phyloP scores from a whole-genome alignment of 108 stramenopile species.

The Nannochloropsis gaditana region DNA sequence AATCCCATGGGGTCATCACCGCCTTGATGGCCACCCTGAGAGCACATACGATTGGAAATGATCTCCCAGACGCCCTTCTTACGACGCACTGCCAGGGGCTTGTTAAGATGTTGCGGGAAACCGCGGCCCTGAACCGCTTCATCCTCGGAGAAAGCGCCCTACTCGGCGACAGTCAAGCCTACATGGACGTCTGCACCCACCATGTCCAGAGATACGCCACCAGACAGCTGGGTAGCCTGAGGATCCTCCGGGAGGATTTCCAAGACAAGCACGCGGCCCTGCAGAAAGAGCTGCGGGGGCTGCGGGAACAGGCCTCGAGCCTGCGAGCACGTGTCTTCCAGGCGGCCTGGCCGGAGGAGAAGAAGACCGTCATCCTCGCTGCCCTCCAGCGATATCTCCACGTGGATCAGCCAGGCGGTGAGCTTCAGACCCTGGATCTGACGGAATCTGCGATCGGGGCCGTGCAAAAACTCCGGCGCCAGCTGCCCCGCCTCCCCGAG shows the following conservation, averaged over 20 bases:
- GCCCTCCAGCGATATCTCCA: not conserved
- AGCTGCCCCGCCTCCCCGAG: not conserved
- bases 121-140: not conserved
- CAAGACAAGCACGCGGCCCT: not conserved
- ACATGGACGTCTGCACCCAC: not conserved
- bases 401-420: not conserved
- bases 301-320: not conserved
- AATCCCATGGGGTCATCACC: not conserved
- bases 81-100: not conserved
- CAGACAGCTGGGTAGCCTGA: not conserved
- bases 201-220: not conserved
- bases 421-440: not conserved
- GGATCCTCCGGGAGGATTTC: not conserved
- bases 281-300: not conserved
- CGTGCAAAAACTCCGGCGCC: not conserved
- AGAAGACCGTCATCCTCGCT: constrained; percentile 5
- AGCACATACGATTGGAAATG: not conserved
- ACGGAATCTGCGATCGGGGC: not conserved
- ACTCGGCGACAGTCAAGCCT: not conserved
- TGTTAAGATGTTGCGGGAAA: not conserved
- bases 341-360: not conserved
- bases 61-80: not conserved
- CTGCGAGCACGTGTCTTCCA: not conserved
- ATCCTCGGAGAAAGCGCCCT: not conserved
- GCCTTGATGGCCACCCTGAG: not conserved